phyloP scores from a whole-genome alignment of 2,329 filamentous ascomycete genomes.

The Neurospora sp. region DNA sequence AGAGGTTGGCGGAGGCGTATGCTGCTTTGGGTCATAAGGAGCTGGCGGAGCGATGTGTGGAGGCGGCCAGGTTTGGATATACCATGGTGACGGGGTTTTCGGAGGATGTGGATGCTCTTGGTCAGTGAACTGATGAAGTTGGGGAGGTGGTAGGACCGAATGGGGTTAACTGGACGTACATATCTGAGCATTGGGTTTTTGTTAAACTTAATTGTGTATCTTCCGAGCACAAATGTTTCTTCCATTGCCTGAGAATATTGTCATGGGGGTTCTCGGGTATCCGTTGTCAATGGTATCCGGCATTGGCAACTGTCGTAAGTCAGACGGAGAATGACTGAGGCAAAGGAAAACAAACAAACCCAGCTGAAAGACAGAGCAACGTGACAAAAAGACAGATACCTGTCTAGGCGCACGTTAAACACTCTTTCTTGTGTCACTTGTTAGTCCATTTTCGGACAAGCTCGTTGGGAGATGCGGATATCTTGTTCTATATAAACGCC shows the following conservation, averaged over 20 bases:
- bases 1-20: constrained; percentile 22
- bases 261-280: background rate
- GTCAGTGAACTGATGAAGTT: constrained; percentile 21
- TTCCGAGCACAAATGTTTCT: too few relatives aligned
- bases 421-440: background rate
- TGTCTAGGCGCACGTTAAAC: background rate
- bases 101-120: constrained; percentile 18
- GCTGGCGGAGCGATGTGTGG: constrained; percentile 18
- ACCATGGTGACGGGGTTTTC: constrained; percentile 24
- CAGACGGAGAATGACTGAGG: background rate
- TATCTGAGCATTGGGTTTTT: background rate
- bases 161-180: background rate
- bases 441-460: background rate
- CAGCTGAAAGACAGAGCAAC: background rate
- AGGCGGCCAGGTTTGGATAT: constrained; percentile 22
- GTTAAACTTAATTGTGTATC: too few relatives aligned
- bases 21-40: constrained; percentile 19
- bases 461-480: background rate
- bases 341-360: background rate
- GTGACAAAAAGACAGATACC: background rate
- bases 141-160: background rate
- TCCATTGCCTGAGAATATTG: too few relatives aligned
- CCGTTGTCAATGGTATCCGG: background rate
- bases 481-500: background rate
- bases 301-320: background rate